Conservation (phyloP, 331 rosid genomes). For the Acacia concinna region DNA sequence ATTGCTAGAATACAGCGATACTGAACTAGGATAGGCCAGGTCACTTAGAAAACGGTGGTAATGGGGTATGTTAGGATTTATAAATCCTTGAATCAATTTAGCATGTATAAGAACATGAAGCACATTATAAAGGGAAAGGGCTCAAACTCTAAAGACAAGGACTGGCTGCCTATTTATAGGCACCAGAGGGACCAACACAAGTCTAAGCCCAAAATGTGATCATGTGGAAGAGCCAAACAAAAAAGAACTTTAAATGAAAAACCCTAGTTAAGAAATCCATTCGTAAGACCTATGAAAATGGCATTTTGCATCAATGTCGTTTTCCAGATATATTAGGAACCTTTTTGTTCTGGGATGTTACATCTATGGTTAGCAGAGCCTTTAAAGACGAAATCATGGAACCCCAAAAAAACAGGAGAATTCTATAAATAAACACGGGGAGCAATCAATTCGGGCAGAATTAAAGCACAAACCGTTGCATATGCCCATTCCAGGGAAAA, state of each 20-base stretch:
- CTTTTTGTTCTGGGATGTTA: constrained; percentile 18
- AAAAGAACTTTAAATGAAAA: neutral
- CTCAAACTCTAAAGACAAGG: neutral
- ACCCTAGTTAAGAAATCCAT: neutral
- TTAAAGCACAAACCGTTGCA: neutral
- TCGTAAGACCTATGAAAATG: neutral
- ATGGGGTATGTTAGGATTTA: neutral
- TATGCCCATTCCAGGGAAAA: neutral
- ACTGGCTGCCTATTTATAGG: neutral
- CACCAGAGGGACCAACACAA: neutral
- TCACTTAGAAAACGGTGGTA: neutral
- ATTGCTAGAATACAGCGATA: too few relatives aligned
- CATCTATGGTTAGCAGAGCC: neutral
- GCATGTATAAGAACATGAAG: neutral
- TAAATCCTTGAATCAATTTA: neutral
- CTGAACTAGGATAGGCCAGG: neutral
- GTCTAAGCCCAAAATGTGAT: neutral
- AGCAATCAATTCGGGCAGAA: neutral
- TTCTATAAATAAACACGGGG: neutral
- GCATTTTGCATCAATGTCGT: too few relatives aligned
- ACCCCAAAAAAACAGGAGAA: neutral
- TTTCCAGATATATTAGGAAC: constrained; percentile 9
- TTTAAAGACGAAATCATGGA: constrained; percentile 16
- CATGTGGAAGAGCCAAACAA: neutral
- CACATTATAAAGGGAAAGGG: neutral